Conservation (phyloP, 805 yeast genomes). For the Kazachstania viticola region DNA sequence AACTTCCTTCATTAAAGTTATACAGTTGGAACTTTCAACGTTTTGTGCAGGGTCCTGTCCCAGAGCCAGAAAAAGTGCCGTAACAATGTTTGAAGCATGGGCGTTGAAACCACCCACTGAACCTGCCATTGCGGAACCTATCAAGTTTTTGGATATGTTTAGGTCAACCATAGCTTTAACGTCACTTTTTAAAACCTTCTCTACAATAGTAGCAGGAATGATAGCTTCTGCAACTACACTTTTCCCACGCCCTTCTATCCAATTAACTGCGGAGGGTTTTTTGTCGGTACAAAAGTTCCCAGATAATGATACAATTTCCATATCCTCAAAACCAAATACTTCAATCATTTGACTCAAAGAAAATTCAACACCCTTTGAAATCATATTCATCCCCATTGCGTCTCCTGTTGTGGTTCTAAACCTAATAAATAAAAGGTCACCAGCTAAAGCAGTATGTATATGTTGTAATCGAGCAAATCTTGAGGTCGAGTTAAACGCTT, state of each 20-base stretch:
- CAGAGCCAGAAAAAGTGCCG: conserved; percentile 87
- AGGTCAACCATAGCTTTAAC: conserved; percentile 87
- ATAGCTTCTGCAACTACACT: conserved; percentile 94
- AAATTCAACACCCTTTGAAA: conserved; percentile 92
- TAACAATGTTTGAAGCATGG: conserved; percentile 92
- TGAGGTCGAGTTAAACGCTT: conserved; percentile 91
- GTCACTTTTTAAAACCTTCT: conserved; percentile 76
- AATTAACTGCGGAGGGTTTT: conserved; percentile 94
- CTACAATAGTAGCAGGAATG: conserved; percentile 72
- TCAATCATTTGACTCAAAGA: conserved; percentile 76
- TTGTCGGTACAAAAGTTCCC: conserved; percentile 98
- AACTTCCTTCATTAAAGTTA: conserved; percentile 80
- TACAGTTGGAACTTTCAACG: conserved; percentile 95
- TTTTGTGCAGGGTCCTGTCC: conserved; percentile 99
- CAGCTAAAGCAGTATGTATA: conserved; percentile 89
- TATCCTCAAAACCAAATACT: conserved; percentile 86
- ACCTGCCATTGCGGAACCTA: conserved; percentile 98
- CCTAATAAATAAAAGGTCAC: conserved; percentile 75
- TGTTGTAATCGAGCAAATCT: conserved; percentile 92
- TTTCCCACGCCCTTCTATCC: conserved; percentile 99
- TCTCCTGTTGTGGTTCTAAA: conserved; percentile 99
- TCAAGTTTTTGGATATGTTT: conserved; percentile 76
- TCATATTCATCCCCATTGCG: conserved; percentile 99
- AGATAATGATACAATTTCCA: conserved; percentile 84
- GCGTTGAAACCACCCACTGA: conserved; percentile 97